These are phyloP conservation scores for Fagus crenata DNA, from an alignment of 306 rosid species.

Conservation along the genomic window DNA sequence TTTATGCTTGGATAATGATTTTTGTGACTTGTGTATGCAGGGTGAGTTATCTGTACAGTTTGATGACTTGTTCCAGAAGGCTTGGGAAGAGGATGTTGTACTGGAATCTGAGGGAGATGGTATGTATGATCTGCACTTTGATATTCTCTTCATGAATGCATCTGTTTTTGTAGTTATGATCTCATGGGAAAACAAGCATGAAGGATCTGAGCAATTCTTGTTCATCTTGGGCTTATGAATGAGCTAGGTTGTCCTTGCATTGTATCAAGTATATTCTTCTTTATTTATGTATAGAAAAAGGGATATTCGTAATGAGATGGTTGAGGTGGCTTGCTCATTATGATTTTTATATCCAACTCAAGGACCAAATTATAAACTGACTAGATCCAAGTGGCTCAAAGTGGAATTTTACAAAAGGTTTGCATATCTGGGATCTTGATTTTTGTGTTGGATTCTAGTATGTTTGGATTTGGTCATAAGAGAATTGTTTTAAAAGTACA, in stretches of 20 bases:
- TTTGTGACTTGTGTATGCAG: conserved; percentile 44
- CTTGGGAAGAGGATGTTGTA: conserved; percentile 83
- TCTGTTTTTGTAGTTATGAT: conserved; percentile 20
- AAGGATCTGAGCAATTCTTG: background rate
- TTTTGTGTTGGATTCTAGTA: background rate
- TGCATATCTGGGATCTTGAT: background rate
- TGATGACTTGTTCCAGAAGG: conserved; percentile 93
- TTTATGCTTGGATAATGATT: conserved; percentile 20
- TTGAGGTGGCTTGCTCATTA: conserved; percentile 12
- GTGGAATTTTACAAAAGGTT: background rate
- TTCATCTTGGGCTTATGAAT: conserved; percentile 9
- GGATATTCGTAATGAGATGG: background rate
- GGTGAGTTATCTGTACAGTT: conserved; percentile 79
- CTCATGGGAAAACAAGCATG: background rate
- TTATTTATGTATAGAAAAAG: background rate
- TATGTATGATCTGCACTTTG: conserved; percentile 36
- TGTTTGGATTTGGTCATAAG: background rate
- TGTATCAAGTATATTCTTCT: background rate
- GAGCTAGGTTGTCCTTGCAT: conserved; percentile 5
- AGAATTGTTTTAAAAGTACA: background rate
- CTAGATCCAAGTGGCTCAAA: background rate
- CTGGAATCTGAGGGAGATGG: conserved; percentile 61
- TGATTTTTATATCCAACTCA: conserved; percentile 5
- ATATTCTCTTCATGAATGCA: conserved; percentile 26
- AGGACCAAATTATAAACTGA: background rate